Conservation (phyloP, 805 yeast genomes). For the Teunomyces stri region DNA sequence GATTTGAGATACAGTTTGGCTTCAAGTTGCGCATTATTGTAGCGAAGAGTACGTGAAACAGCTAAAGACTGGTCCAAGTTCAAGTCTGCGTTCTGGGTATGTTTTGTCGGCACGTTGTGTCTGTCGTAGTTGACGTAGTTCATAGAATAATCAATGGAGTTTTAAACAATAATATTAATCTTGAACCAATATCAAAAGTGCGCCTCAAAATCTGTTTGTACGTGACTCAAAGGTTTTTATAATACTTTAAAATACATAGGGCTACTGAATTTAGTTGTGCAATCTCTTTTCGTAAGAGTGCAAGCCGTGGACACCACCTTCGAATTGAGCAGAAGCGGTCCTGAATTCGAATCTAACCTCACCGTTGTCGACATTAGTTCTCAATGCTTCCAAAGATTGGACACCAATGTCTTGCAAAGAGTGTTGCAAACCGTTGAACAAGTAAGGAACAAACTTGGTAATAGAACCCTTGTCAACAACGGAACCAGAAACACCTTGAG, state of each 20-base stretch:
- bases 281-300: conserved; percentile 97
- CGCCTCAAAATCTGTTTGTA: not conserved
- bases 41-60: conserved; percentile 51
- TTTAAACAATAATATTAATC: no score
- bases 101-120: conserved; percentile 8
- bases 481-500: conserved; percentile 98
- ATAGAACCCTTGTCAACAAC: conserved; percentile 97
- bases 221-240: not conserved
- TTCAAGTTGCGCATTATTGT: conserved; percentile 36
- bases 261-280: conserved; percentile 59
- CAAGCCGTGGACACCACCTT: conserved; percentile 97
- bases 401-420: conserved; percentile 98
- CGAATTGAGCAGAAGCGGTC: conserved; percentile 97
- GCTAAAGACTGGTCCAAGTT: conserved; percentile 64
- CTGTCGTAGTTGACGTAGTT: conserved; percentile 10
- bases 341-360: conserved; percentile 91
- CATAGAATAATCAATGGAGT: not conserved
- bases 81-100: conserved; percentile 25
- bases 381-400: conserved; percentile 59
- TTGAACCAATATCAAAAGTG: not conserved
- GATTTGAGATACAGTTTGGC: conserved; percentile 56
- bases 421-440: conserved; percentile 94
- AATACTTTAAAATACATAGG: conserved; percentile 2
- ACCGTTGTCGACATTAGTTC: conserved; percentile 61
- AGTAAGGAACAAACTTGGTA: conserved; percentile 89